These are phyloP conservation scores for Orbilia quercus DNA, from an alignment of 2,329 filamentous ascomycete species.

Conservation along the genomic window DNA sequence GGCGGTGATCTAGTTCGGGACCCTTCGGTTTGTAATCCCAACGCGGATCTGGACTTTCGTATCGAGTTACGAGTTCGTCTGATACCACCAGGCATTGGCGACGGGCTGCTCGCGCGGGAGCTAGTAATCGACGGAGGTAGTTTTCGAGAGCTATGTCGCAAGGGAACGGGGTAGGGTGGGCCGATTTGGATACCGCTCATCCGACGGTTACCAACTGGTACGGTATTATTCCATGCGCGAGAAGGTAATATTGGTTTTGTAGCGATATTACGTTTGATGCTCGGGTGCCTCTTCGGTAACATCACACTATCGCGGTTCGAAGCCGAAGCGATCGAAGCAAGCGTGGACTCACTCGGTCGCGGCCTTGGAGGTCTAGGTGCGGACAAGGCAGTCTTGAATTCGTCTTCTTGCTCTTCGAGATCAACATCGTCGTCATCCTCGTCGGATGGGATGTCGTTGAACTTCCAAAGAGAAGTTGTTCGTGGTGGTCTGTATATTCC, in stretches of 20 bases:
- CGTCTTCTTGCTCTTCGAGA: conserved; percentile 73
- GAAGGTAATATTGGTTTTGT: conserved; percentile 60
- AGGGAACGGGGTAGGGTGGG: conserved; percentile 92
- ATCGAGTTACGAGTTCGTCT: conserved; percentile 64
- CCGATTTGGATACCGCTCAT: conserved; percentile 59
- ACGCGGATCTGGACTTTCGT: conserved; percentile 86
- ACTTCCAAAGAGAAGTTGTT: conserved; percentile 53
- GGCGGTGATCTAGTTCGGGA: conserved; percentile 72
- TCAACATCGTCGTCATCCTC: conserved; percentile 74
- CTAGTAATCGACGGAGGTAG: conserved; percentile 76
- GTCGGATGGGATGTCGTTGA: conserved; percentile 65
- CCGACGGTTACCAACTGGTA: conserved; percentile 53
- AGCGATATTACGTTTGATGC: conserved; percentile 63
- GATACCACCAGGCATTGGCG: conserved; percentile 65
- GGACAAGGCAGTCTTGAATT: conserved; percentile 74
- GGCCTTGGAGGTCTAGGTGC: conserved; percentile 69
- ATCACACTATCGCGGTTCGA: conserved; percentile 45
- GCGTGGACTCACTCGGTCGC: conserved; percentile 43
- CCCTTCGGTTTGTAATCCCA: conserved; percentile 71
- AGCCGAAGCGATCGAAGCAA: conserved; percentile 29
- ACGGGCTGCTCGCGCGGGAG: conserved; percentile 67
- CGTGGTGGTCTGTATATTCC: conserved; percentile 48
- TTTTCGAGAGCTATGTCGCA: conserved; percentile 84
- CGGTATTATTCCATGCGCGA: conserved; percentile 38
- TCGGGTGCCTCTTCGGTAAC: conserved; percentile 62